Percentiles rank a stretch among this genome's conserved stretches.
phyloP scores from a whole-genome alignment of 163 green algal genomes.

The Prototheca wickerhamii region DNA sequence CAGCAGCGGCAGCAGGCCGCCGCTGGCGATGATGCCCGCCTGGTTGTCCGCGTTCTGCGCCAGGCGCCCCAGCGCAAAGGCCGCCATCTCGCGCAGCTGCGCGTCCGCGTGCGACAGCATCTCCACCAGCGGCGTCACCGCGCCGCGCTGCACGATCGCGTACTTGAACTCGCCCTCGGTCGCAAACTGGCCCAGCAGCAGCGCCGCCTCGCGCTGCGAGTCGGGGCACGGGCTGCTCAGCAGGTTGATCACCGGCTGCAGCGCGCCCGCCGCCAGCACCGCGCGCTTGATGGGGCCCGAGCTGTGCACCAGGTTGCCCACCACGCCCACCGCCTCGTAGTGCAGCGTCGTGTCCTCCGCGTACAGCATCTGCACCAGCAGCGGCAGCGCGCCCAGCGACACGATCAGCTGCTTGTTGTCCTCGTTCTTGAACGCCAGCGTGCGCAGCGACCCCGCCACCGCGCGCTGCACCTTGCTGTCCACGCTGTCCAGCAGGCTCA shows the following conservation, averaged over 20 bases:
- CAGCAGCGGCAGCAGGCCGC: constrained; percentile 77
- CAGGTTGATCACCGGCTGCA: constrained; percentile 96
- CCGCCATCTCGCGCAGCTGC: constrained; percentile 93
- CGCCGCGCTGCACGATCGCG: constrained; percentile 93
- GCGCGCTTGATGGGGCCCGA: constrained; percentile 56
- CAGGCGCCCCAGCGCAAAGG: constrained; percentile 93
- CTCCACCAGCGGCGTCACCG: constrained; percentile 81
- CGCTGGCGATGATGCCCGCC: constrained; percentile 72
- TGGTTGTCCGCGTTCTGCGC: constrained; percentile 97
- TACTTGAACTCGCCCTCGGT: constrained; percentile 63
- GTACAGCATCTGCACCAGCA: constrained; percentile 92
- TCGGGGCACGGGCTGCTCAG: constrained; percentile 80
- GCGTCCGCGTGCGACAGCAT: constrained; percentile 78
- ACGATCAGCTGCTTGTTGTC: constrained; percentile 98
- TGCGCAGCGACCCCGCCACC: constrained; percentile 79
- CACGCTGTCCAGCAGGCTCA: constrained; percentile 71
- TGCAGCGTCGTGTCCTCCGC: constrained; percentile 87
- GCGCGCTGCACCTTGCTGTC: constrained; percentile 79
- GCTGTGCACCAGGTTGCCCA: constrained; percentile 96
- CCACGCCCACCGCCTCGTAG: constrained; percentile 97
- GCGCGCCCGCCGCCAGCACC: constrained; percentile 84
- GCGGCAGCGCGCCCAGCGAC: constrained; percentile 78
- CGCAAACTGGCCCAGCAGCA: constrained; percentile 92
- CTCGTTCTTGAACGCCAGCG: constrained; percentile 98
- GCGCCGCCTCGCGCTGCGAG: constrained; percentile 87